Evolutionary conservation across 176 grass and related monocot genomes (phyloP).

Genomic region (Tuctoria greenei): DNA sequence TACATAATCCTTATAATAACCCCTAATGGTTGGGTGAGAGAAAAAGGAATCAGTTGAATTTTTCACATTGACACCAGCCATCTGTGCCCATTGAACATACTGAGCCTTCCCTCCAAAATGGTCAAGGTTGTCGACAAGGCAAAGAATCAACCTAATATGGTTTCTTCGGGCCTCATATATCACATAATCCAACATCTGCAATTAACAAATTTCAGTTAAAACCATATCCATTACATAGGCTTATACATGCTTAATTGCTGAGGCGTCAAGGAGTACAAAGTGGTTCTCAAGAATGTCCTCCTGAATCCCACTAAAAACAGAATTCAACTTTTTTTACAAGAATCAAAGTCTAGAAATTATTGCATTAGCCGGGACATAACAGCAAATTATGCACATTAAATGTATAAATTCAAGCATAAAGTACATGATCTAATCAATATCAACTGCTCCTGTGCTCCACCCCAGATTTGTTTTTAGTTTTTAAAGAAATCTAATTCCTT

Average conservation of each 20-base stretch:
- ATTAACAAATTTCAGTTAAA: constrained; percentile 10
- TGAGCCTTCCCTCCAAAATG: constrained; percentile 89
- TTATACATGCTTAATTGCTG: background rate
- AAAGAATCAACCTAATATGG: constrained; percentile 71
- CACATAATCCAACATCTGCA: constrained; percentile 82
- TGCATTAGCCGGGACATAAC: background rate
- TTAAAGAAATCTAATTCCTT: background rate
- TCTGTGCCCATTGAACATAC: constrained; percentile 85
- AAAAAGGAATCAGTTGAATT: constrained; percentile 78
- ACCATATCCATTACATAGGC: background rate
- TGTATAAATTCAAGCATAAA: background rate
- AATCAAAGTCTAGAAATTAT: background rate
- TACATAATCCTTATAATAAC: too few species aligned
- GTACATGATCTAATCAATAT: background rate
- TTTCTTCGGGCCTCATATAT: constrained; percentile 82
- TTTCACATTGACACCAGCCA: constrained; percentile 58
- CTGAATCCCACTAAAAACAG: background rate
- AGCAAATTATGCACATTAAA: background rate
- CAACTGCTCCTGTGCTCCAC: background rate
- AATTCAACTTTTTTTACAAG: background rate
- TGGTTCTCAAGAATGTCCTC: background rate
- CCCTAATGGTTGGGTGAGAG: constrained; percentile 63
- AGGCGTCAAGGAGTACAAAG: background rate
- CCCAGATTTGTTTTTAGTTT: background rate
- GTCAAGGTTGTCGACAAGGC: constrained; percentile 94